Conservation (phyloP, 2,329 filamentous ascomycete genomes). For the Mariannaea elegans region DNA sequence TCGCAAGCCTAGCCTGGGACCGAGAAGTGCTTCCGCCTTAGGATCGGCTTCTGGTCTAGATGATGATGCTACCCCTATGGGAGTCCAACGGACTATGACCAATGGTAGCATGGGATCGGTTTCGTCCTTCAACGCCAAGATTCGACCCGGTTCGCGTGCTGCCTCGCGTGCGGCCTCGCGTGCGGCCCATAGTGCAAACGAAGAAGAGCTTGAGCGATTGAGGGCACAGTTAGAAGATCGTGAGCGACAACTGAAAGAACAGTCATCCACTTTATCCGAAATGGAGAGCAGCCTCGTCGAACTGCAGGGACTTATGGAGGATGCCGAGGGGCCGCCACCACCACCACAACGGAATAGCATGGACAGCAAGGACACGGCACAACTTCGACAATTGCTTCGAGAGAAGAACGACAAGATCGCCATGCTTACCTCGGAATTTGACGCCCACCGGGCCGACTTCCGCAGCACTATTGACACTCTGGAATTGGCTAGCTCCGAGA, state of each 20-base stretch:
- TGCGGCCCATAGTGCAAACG: slow-evolving; percentile 60
- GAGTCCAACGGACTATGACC: slow-evolving; percentile 60
- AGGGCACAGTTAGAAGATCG: slow-evolving; percentile 81
- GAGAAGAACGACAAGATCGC: slow-evolving; percentile 98
- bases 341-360: slow-evolving; percentile 56
- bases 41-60: slow-evolving; percentile 62
- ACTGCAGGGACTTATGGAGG: slow-evolving; percentile 74
- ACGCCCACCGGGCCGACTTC: slow-evolving; percentile 94
- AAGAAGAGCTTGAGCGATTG: slow-evolving; percentile 78
- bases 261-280: slow-evolving; percentile 81
- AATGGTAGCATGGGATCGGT: slow-evolving; percentile 64
- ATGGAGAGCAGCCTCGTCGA: slow-evolving; percentile 92
- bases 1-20: slow-evolving; percentile 60
- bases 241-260: slow-evolving; percentile 88
- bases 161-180: slow-evolving; percentile 14
- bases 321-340: slow-evolving; percentile 53
- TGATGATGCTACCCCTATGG: slow-evolving; percentile 65
- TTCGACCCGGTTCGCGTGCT: slow-evolving; percentile 50
- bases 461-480: slow-evolving; percentile 95
- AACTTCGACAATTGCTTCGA: slow-evolving; percentile 82
- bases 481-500: slow-evolving; percentile 94
- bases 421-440: slow-evolving; percentile 92
- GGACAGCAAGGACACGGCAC: slow-evolving; percentile 76
- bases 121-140: slow-evolving; percentile 63
- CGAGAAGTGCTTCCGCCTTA: slow-evolving; percentile 68